Base-by-base conservation (phyloP, 2,329 filamentous ascomycete genomes). In the Fonsecaea multimorphosa region DNA sequence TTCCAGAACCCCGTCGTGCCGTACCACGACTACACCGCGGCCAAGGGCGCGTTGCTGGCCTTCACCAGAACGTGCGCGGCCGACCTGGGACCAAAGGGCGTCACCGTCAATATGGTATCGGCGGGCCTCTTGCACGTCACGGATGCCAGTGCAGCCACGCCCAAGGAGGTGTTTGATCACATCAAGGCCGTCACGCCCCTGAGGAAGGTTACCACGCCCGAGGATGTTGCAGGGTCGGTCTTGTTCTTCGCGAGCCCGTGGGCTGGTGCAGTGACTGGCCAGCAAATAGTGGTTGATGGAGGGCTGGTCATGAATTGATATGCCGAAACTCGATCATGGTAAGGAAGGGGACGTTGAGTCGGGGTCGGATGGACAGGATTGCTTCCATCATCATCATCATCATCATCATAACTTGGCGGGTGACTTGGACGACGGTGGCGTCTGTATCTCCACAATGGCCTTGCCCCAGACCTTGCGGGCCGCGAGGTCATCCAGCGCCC, bases 401-500 rank as follows among this genome's bases (percentile, higher is more conserved):
- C n/a, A n/a, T n/a, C n/a, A n/a, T 65, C 61, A 69, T 53, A 67
- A 31, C 34, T 52, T 69, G 29, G 67, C 34, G 12, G 72, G 22
- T 38, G 27, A 4, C n/a, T 5, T 22, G 24, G n/a, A n/a, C n/a
- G n/a, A n/a, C n/a, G n/a, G n/a, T n/a, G 60, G 34, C 2, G 51
- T n/a, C 7, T 74, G 71, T 19, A 84, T 74, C 49, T 75, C 78
- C n/a, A 88, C 74, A 0, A 87, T 79, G 5, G 85, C 83, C 70
- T 87, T 86, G 2, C 85, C 86, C 77, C 81, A 85, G 9, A 85
- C 78, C 70, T 80, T 85, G 40, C 83, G 78, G 7, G 76, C 73
- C 2, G 78, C 77, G 19, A 87, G 75, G 68, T 87, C 85, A 46
- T 80, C 75, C 70, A 88, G 75, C 4, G 85, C 86, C 16, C 74